These are phyloP conservation scores for Diversispora epigaea DNA, from an alignment of 192 early-diverging fungal species.

Conservation along the genomic window DNA sequence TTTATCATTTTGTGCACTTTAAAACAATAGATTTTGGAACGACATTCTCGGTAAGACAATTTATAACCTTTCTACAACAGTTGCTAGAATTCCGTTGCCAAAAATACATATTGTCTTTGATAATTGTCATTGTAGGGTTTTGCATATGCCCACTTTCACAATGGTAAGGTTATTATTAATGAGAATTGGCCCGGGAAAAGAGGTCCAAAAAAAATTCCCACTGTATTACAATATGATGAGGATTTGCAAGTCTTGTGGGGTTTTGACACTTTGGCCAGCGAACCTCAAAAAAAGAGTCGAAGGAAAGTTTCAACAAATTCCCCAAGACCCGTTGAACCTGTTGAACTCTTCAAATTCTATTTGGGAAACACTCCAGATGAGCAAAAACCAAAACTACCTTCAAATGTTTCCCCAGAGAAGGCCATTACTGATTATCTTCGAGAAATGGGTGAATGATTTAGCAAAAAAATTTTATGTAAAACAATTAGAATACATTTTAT, in stretches of 20 bases:
- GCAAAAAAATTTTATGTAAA: neutral
- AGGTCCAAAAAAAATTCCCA: constrained; percentile 12
- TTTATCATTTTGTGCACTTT: neutral
- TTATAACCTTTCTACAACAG: neutral
- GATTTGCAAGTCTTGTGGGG: neutral
- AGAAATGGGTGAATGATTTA: neutral
- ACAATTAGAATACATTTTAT: too few relatives aligned
- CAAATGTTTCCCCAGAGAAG: neutral
- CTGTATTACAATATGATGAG: constrained; percentile 27
- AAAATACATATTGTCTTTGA: neutral
- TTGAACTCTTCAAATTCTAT: constrained; percentile 21
- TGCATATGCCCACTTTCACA: neutral
- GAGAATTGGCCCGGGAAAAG: constrained; percentile 9
- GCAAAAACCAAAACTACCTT: constrained; percentile 1
- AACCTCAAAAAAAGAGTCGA: neutral
- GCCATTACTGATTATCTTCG: constrained; percentile 2
- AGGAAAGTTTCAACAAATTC: neutral
- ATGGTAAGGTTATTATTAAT: neutral
- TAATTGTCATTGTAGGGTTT: neutral
- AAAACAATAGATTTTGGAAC: constrained; percentile 28
- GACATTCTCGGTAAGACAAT: constrained; percentile 12
- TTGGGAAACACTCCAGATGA: neutral
- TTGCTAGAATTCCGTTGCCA: neutral
- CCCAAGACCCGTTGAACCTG: neutral
- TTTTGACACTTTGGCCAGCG: neutral